These are phyloP conservation scores for Rhodosporidiobolus odoratus DNA, from an alignment of 768 basidiomycete genomes.

Conservation along the genomic window DNA sequence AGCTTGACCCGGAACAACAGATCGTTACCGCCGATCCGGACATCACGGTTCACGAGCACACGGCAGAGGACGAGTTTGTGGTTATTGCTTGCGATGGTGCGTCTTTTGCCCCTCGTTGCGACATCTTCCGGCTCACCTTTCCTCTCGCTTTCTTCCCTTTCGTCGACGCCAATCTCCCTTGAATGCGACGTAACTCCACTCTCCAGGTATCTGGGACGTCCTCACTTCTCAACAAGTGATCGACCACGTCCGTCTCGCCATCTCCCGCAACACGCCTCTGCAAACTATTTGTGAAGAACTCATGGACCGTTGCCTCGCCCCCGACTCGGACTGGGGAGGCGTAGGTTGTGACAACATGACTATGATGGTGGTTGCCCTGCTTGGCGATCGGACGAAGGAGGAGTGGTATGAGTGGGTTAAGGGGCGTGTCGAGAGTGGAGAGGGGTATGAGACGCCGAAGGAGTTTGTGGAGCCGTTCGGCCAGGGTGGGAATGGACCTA, in stretches of 20 bases:
- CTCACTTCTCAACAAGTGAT: slow-evolving; percentile 85
- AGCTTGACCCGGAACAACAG: slow-evolving; percentile 76
- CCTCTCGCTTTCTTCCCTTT: background rate
- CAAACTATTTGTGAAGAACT: slow-evolving; percentile 80
- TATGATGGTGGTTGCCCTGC: slow-evolving; percentile 77
- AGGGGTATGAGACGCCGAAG: slow-evolving; percentile 73
- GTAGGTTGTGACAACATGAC: slow-evolving; percentile 99
- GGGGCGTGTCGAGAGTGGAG: slow-evolving; percentile 67
- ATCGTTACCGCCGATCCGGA: slow-evolving; percentile 95
- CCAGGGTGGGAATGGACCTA: slow-evolving; percentile 28
- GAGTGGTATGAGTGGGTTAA: slow-evolving; percentile 89
- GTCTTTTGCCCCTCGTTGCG: too few relatives aligned
- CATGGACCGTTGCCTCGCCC: slow-evolving; percentile 88
- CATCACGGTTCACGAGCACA: slow-evolving; percentile 70
- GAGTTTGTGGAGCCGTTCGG: slow-evolving; percentile 62
- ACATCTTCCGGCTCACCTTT: background rate
- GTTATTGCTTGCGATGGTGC: slow-evolving; percentile 95
- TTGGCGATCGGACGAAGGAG: slow-evolving; percentile 78
- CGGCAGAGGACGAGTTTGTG: slow-evolving; percentile 89
- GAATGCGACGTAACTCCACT: background rate
- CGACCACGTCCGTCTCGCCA: slow-evolving; percentile 74
- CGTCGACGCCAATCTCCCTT: background rate
- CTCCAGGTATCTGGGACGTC: slow-evolving; percentile 94
- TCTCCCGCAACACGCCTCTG: slow-evolving; percentile 72
- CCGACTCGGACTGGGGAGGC: slow-evolving; percentile 84